Percentiles rank a stretch among this genome's conserved stretches.
phyloP scores from a whole-genome alignment of 2,329 filamentous ascomycete species.

The Paecilomyces dactylethromorphus region DNA sequence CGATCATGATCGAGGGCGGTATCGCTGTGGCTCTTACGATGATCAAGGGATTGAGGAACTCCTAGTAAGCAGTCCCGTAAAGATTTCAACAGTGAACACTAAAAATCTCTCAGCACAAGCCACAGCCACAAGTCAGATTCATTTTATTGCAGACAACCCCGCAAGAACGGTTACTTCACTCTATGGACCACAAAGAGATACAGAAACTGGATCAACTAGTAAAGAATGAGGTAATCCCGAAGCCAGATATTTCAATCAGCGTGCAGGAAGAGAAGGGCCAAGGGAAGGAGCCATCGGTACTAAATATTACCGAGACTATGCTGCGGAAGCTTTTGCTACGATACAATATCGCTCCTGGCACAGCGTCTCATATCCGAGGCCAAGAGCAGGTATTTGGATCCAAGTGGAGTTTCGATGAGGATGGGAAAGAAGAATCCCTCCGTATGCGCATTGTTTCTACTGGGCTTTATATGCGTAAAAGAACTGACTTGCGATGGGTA shows the following conservation, averaged over 20 bases:
- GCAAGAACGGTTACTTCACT: neutral
- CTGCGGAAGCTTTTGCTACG: neutral
- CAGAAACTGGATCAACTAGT: neutral
- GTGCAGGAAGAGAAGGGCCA: neutral
- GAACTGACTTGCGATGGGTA: neutral
- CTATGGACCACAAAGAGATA: neutral
- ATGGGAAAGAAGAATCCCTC: neutral
- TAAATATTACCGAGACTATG: neutral
- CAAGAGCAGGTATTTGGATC: neutral
- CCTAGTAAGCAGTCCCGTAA: neutral
- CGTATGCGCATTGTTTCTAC: neutral
- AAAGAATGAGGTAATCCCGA: neutral
- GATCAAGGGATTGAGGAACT: neutral
- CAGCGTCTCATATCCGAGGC: neutral
- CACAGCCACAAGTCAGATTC: neutral
- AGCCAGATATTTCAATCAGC: neutral
- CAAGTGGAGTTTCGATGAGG: neutral
- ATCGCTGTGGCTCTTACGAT: neutral
- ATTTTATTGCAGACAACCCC: neutral
- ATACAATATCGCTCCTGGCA: neutral
- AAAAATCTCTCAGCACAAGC: neutral
- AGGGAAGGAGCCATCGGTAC: neutral
- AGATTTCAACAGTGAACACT: neutral
- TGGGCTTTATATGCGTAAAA: neutral
- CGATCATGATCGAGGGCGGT: neutral